These are phyloP conservation scores for Mycena pura DNA, from an alignment of 768 basidiomycete species.

Conservation along the genomic window DNA sequence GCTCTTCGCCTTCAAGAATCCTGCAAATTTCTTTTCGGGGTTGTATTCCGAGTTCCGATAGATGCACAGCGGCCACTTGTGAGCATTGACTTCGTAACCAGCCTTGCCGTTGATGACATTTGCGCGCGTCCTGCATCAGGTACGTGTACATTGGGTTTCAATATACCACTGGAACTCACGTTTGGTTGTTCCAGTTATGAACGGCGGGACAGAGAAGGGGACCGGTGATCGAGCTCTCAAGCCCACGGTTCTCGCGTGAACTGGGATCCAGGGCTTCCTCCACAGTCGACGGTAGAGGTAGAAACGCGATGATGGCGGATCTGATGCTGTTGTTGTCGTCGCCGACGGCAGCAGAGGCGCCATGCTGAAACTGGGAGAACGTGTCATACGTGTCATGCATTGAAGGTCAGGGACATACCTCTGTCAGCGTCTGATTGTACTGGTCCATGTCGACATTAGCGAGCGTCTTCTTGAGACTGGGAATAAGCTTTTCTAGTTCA, in stretches of 20 bases:
- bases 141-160: not conserved
- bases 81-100: constrained; percentile 11
- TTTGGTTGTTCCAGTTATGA: constrained; percentile 32
- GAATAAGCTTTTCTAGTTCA: not conserved
- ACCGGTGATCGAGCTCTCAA: constrained; percentile 35
- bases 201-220: constrained; percentile 35
- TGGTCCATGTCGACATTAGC: not conserved
- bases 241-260: constrained; percentile 18
- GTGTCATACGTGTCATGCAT: not conserved
- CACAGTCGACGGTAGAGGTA: constrained; percentile 18
- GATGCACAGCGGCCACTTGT: constrained; percentile 24
- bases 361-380: constrained; percentile 30
- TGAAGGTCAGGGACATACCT: not conserved
- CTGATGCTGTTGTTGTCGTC: constrained; percentile 32
- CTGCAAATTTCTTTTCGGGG: constrained; percentile 20
- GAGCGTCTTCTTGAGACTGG: not conserved
- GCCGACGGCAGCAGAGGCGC: constrained; percentile 29
- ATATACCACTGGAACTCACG: constrained; percentile 9
- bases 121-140: constrained; percentile 22
- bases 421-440: not conserved
- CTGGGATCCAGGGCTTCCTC: constrained; percentile 11
- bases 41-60: constrained; percentile 22
- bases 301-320: constrained; percentile 29
- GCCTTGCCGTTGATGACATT: constrained; percentile 19
- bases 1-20: constrained; percentile 27